phyloP scores from a whole-genome alignment of 805 yeast species.

The Wickerhamia fluorescens region DNA sequence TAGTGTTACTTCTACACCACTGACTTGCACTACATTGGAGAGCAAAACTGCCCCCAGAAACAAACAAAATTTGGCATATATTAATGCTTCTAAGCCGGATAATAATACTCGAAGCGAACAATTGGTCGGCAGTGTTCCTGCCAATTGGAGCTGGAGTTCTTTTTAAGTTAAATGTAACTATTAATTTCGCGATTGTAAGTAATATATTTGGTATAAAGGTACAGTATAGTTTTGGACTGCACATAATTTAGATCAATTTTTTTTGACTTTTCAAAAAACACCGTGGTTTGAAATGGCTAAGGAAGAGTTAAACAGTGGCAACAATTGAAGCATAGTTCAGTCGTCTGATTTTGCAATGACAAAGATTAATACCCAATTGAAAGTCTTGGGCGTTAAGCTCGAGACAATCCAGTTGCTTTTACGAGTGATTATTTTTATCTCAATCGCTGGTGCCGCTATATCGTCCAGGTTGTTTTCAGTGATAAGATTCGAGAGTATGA shows the following conservation, averaged over 20 bases:
- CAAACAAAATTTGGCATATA: not conserved
- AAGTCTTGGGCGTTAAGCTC: conserved; percentile 14
- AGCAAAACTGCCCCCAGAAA: not conserved
- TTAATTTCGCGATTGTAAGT: too few species aligned
- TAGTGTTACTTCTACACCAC: conserved; percentile 1
- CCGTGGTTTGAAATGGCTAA: not conserved
- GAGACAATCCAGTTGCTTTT: conserved; percentile 41
- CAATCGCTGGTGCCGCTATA: conserved; percentile 86
- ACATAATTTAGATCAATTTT: too few species aligned
- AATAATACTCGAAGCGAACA: conserved; percentile 30
- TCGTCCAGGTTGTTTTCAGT: conserved; percentile 94
- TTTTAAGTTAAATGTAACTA: conserved; percentile 37
- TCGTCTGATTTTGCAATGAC: too few species aligned
- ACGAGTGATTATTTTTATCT: conserved; percentile 59
- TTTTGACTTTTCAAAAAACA: too few species aligned
- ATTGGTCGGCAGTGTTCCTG: conserved; percentile 49
- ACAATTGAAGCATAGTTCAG: too few species aligned
- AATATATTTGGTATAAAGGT: too few species aligned
- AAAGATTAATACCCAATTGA: too few species aligned
- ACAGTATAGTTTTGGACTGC: too few species aligned
- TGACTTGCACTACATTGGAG: not conserved
- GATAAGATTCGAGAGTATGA: conserved; percentile 89
- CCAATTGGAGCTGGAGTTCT: conserved; percentile 78
- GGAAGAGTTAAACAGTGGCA: not conserved
- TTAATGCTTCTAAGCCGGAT: not conserved